Percentiles rank a stretch among this genome's conserved stretches.
Evolutionary conservation across 2,329 filamentous ascomycete species (phyloP).

Genomic region (Cladosporium sp.): DNA sequence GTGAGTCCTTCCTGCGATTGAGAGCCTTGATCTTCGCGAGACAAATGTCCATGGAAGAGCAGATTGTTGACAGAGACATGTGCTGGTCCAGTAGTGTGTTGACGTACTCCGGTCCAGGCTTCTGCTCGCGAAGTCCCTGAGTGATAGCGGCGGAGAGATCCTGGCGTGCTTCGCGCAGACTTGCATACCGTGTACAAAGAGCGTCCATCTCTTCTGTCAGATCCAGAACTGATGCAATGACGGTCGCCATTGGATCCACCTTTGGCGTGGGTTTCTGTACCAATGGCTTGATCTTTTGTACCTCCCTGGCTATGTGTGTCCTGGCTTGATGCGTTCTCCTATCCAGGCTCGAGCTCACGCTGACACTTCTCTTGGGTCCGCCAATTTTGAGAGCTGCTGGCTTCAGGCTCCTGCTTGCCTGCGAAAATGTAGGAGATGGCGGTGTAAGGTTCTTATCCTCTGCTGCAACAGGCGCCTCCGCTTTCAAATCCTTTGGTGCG

Average conservation of each 20-base stretch:
- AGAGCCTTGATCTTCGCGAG: slow-evolving; percentile 29
- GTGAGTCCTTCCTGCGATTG: slow-evolving; percentile 25
- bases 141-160: slow-evolving; percentile 22
- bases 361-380: neutral
- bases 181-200: slow-evolving; percentile 23
- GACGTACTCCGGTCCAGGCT: slow-evolving; percentile 20
- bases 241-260: neutral
- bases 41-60: slow-evolving; percentile 30
- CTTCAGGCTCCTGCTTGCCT: neutral
- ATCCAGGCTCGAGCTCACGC: neutral
- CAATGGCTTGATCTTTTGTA: neutral
- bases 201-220: slow-evolving; percentile 24
- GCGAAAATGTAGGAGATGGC: slow-evolving; percentile 5
- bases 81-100: slow-evolving; percentile 27
- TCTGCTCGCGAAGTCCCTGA: slow-evolving; percentile 19
- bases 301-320: neutral
- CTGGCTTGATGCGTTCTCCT: neutral
- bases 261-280: neutral
- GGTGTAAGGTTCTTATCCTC: neutral
- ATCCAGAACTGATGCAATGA: slow-evolving; percentile 9
- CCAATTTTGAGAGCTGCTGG: neutral
- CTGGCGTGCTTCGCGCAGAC: slow-evolving; percentile 25
- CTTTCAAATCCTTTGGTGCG: neutral
- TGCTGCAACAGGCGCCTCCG: neutral
- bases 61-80: slow-evolving; percentile 24